Conservation (phyloP, 306 rosid genomes). For the Bauhinia variegata region DNA sequence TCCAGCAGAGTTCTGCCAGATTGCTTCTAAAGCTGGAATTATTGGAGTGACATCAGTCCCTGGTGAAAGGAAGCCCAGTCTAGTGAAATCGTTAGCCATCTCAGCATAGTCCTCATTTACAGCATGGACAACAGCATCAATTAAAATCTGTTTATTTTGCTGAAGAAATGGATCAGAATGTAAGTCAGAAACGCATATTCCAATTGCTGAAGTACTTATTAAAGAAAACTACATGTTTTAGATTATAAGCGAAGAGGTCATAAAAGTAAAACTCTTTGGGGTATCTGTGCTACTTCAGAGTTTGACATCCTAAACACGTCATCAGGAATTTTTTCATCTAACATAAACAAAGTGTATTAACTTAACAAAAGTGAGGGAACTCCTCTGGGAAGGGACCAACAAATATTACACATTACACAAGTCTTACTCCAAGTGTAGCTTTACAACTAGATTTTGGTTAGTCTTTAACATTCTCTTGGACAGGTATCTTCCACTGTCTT, state of each 20-base stretch:
- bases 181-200: constrained; percentile 13
- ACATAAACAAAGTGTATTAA: constrained; percentile 8
- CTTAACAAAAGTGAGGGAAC: not conserved
- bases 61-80: constrained; percentile 94
- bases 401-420: constrained; percentile 6
- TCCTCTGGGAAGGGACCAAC: not conserved
- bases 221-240: too few species aligned
- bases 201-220: too few species aligned
- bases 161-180: constrained; percentile 51
- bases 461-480: not conserved
- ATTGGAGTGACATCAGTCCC: constrained; percentile 97
- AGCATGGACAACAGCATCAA: constrained; percentile 98
- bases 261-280: not conserved
- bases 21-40: constrained; percentile 94
- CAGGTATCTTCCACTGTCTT: constrained; percentile 8
- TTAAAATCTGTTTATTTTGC: constrained; percentile 94
- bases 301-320: not conserved
- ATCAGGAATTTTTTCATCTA: not conserved
- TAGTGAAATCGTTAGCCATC: constrained; percentile 98
- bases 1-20: constrained; percentile 99
- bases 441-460: not conserved
- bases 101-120: constrained; percentile 97
- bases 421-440: not conserved
- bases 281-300: not conserved
- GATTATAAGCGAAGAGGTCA: constrained; percentile 17